Evolutionary conservation across 139 green algal species (phyloP).

Genomic region (Auxenochlorella pyrenoidosa): DNA sequence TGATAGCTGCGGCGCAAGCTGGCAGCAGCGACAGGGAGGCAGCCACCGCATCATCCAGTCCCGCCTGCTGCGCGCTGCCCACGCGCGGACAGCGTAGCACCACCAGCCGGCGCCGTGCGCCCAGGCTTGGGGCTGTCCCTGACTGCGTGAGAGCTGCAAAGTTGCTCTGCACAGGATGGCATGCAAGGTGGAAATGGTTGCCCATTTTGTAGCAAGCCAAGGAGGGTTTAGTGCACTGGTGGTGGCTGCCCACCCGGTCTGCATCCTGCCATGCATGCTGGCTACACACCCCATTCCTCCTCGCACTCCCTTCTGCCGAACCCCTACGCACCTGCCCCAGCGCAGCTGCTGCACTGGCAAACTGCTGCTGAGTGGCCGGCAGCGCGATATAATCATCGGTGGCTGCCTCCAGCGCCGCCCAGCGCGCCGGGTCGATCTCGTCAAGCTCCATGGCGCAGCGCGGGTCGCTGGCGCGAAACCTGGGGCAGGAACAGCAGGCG

Average conservation of each 20-base stretch:
- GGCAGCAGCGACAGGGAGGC: neutral
- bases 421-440: constrained; percentile 74
- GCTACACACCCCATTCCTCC: neutral
- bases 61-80: neutral
- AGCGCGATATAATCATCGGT: constrained; percentile 79
- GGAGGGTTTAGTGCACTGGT: too few relatives aligned
- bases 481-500: neutral
- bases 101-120: neutral
- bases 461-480: constrained; percentile 76
- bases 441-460: constrained; percentile 87
- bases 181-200: too few relatives aligned
- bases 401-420: constrained; percentile 67
- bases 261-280: neutral
- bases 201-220: too few relatives aligned
- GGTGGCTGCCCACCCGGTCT: neutral
- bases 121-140: neutral
- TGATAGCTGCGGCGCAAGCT: neutral
- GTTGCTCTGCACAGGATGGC: too few relatives aligned
- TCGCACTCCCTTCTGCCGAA: neutral
- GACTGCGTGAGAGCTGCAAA: neutral
- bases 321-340: constrained; percentile 36
- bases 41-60: constrained; percentile 10
- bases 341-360: constrained; percentile 59
- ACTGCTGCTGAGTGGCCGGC: constrained; percentile 38
- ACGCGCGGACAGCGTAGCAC: constrained; percentile 14